These are phyloP conservation scores for Intubia oerlemansii DNA, from an alignment of 2,329 filamentous ascomycete genomes.

Conservation along the genomic window DNA sequence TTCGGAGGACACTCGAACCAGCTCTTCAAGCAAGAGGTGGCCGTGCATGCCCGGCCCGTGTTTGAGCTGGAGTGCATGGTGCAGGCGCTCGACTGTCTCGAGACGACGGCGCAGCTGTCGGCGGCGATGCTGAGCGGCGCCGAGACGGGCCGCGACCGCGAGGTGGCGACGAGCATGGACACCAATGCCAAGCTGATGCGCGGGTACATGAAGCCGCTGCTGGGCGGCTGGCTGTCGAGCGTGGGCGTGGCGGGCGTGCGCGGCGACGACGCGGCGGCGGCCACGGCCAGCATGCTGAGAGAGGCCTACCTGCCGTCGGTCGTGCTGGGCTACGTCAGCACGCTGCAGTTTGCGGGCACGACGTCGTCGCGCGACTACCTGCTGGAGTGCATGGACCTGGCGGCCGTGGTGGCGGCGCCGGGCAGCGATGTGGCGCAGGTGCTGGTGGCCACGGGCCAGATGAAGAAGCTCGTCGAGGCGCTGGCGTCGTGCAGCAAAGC, in stretches of 20 bases:
- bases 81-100: slow-evolving; percentile 42
- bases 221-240: slow-evolving; percentile 40
- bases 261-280: no score
- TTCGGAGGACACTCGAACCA: neutral
- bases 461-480: slow-evolving; percentile 55
- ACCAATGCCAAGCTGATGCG: slow-evolving; percentile 31
- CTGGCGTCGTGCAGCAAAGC: slow-evolving; percentile 63
- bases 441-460: slow-evolving; percentile 42
- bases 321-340: slow-evolving; percentile 62
- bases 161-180: slow-evolving; percentile 33
- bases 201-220: slow-evolving; percentile 35
- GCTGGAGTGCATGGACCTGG: slow-evolving; percentile 71
- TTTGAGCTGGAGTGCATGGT: slow-evolving; percentile 49
- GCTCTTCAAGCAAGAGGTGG: slow-evolving; percentile 18
- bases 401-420: slow-evolving; percentile 51
- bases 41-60: slow-evolving; percentile 36
- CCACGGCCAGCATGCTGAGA: no score
- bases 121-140: slow-evolving; percentile 22
- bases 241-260: slow-evolving; percentile 33
- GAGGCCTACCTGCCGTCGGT: slow-evolving; percentile 69
- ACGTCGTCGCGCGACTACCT: slow-evolving; percentile 55
- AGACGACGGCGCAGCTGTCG: slow-evolving; percentile 38
- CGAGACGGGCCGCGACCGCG: slow-evolving; percentile 17
- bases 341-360: slow-evolving; percentile 59
- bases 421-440: slow-evolving; percentile 42